Conservation (phyloP, 1,139 yeast species). For the Saccharomyces uvarum region DNA sequence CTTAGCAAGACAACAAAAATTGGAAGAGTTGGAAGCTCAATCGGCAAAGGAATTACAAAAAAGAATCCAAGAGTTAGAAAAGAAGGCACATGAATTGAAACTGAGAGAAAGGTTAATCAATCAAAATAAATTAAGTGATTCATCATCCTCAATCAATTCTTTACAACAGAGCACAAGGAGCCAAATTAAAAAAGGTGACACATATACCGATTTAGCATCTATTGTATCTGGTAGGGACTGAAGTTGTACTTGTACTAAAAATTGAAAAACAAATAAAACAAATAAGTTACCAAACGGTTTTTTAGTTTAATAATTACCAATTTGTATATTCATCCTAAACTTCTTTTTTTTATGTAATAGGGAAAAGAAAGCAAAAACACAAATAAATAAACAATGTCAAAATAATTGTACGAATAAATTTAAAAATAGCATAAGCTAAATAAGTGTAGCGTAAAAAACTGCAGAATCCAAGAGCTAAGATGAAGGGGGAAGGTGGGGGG, state of each 20-base stretch:
- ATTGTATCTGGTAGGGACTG: conserved; percentile 29
- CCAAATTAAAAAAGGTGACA: conserved; percentile 43
- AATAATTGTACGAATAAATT: background rate
- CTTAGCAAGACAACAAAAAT: conserved; percentile 64
- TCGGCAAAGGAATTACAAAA: conserved; percentile 65
- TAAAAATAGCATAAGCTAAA: conserved; percentile 1
- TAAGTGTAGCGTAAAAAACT: background rate
- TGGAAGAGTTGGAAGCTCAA: conserved; percentile 71
- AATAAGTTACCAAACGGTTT: background rate
- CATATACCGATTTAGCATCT: conserved; percentile 48
- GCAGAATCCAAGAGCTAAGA: background rate
- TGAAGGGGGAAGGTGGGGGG: background rate
- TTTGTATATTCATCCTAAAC: background rate
- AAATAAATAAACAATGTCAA: background rate
- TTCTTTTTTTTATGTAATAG: background rate
- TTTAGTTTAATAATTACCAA: background rate
- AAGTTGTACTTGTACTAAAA: conserved; percentile 10
- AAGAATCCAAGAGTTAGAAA: conserved; percentile 69
- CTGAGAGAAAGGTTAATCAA: conserved; percentile 50
- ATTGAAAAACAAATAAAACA: background rate
- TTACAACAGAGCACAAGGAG: conserved; percentile 9
- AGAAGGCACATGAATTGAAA: conserved; percentile 67
- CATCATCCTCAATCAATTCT: conserved; percentile 10
- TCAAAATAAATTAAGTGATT: conserved; percentile 13
- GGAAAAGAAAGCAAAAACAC: background rate